Base-by-base conservation (phyloP, 805 yeast genomes). In the Candida insectalens region DNA sequence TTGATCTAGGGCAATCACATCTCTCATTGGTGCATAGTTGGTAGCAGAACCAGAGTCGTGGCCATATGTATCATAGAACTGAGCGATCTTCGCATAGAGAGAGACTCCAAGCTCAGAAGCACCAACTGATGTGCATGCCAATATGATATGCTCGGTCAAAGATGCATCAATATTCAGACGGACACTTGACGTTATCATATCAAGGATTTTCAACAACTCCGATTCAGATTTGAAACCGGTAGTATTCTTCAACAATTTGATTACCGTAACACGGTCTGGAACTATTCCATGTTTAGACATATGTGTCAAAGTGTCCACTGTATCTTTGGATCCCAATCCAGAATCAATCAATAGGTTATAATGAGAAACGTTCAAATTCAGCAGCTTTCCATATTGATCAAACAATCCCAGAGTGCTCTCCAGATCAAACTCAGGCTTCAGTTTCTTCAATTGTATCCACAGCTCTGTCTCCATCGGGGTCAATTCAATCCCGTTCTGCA, bases 241-340 rank as follows among this genome's bases (percentile, higher is more conserved):
- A 19, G 15, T n/a, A 3, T 10, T n/a, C 10, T 20, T 25, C 7
- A 26, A 9, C 10, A 32, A 15, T 6, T 10, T 32, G 6, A 17
- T 16, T 5, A 32, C n/a, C 14, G 35, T 32, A 8, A n/a, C 15
- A 19, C 35, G 15, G 17, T 32, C 35, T 15, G 35, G 35, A 5
- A n/a, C 14, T 6, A 32, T 27, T 5, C 25, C 19, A 19, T 9
- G 4, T 18, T 32, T 15, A 4, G 25, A 5, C 35, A 32, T 32
- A n/a, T 32, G 35, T 12, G 12, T 17, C 10, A 27, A 17, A 10
- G 18, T 15, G n/a, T n/a, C n/a, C 19, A 16, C 6, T 3, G n/a
- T 21, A 6, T 10, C 13, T n/a, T 14, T 19, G 8, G 12, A 6
- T 8, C 29, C 15, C 13, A 7, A 17, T 8, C n/a, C 25, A 18